A percentile compares a stretch with the other conserved stretches of the same genome.
Evolutionary conservation across 176 grass and related monocot species (phyloP).

Genomic region (Rhynchospora tenuis): DNA sequence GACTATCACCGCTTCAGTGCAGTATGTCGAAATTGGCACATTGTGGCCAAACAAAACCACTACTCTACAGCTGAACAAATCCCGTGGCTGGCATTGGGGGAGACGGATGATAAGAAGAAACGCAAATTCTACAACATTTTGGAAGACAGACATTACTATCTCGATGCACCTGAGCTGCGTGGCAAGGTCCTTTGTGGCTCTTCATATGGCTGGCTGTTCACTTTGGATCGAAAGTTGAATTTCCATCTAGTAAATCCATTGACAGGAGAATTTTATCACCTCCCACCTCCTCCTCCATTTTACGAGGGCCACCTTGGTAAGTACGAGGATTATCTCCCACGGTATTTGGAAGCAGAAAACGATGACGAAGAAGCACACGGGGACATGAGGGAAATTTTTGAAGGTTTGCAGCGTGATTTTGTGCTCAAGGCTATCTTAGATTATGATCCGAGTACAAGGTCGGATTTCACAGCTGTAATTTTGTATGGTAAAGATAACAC

Average conservation of each 20-base stretch:
- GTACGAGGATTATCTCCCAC: not conserved
- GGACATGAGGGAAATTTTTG: too few relatives aligned
- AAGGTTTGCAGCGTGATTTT: not conserved
- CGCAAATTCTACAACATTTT: not conserved
- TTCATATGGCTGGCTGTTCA: slow-evolving; percentile 1
- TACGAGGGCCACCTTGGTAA: not conserved
- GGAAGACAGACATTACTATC: not conserved
- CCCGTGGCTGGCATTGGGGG: not conserved
- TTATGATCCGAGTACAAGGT: not conserved
- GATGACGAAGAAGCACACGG: too few relatives aligned
- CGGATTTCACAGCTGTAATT: not conserved
- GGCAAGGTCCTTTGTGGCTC: not conserved
- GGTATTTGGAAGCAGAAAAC: not conserved
- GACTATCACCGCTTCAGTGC: slow-evolving; percentile 7
- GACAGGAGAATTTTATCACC: not conserved
- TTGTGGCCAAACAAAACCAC: too few relatives aligned
- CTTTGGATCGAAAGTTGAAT: not conserved
- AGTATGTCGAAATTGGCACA: not conserved
- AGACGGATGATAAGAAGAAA: not conserved
- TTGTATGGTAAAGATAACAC: not conserved
- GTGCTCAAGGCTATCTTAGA: not conserved
- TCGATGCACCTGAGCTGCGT: not conserved
- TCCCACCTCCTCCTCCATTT: not conserved
- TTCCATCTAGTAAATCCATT: slow-evolving; percentile 6
- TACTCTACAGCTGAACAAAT: not conserved